A percentile compares a stretch with the other conserved stretches of the same genome.
Conservation (phyloP, 2,329 filamentous ascomycete genomes). For the Pestalotiopsis sp. region DNA sequence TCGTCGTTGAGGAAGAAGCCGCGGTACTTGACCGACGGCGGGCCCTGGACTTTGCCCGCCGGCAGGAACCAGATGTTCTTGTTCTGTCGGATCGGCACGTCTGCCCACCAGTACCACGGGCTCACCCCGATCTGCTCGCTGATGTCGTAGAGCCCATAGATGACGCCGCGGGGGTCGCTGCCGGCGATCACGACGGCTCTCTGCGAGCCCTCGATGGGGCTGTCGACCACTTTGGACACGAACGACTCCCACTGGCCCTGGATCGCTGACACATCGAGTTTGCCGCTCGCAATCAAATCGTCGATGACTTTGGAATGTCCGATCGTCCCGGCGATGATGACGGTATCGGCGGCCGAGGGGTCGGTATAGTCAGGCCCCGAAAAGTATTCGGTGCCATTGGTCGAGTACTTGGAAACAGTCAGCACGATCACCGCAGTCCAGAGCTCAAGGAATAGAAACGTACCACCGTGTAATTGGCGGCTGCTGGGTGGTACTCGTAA, state of each 20-base stretch:
- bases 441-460: slow-evolving; percentile 20
- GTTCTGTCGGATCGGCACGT: slow-evolving; percentile 56
- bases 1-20: slow-evolving; percentile 75
- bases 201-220: slow-evolving; percentile 57
- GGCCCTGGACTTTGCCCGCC: slow-evolving; percentile 56
- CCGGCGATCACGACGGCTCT: slow-evolving; percentile 69
- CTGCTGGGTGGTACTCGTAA: slow-evolving; percentile 46
- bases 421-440: neutral
- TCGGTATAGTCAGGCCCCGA: slow-evolving; percentile 46
- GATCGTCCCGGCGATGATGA: slow-evolving; percentile 71
- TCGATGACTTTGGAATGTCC: slow-evolving; percentile 66
- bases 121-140: slow-evolving; percentile 75
- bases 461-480: slow-evolving; percentile 50
- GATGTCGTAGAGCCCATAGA: slow-evolving; percentile 72
- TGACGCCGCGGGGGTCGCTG: slow-evolving; percentile 58
- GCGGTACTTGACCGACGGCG: slow-evolving; percentile 68
- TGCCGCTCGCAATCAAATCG: slow-evolving; percentile 53
- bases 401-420: slow-evolving; percentile 38
- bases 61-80: slow-evolving; percentile 57
- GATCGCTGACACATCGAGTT: slow-evolving; percentile 60
- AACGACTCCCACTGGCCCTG: slow-evolving; percentile 73
- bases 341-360: slow-evolving; percentile 45
- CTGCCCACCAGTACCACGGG: slow-evolving; percentile 71
- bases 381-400: slow-evolving; percentile 43
- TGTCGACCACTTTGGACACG: slow-evolving; percentile 57